Conservation (phyloP, 75 land plant species). For the Pseudotsuga menziesii region DNA sequence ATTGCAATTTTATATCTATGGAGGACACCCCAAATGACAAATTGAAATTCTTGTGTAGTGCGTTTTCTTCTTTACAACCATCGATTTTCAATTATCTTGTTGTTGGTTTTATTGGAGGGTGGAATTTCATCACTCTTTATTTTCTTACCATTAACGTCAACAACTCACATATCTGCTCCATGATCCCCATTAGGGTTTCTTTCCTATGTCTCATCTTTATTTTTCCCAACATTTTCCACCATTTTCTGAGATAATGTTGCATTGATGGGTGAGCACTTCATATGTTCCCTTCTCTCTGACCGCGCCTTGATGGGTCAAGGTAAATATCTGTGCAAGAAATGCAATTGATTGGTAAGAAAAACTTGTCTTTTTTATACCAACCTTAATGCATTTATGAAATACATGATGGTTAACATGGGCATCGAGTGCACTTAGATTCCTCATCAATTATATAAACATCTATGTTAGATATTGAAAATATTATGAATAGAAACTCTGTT, state of each 20-base stretch:
- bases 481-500: slow-evolving; percentile 98
- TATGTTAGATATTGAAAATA: slow-evolving; percentile 63
- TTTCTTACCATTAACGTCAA: no score
- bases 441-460: slow-evolving; percentile 93
- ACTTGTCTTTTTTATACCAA: slow-evolving; percentile 76
- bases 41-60: no score
- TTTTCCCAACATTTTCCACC: slow-evolving; percentile 97
- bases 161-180: not conserved
- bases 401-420: slow-evolving; percentile 91
- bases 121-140: no score
- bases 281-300: slow-evolving; percentile 92
- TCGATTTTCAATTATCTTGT: no score
- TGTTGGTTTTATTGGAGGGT: no score
- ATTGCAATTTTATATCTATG: no score
- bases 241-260: slow-evolving; percentile 71
- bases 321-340: slow-evolving; percentile 86
- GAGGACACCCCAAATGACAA: no score
- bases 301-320: slow-evolving; percentile 73
- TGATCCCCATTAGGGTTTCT: slow-evolving; percentile 1
- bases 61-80: no score
- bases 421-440: slow-evolving; percentile 92
- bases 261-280: slow-evolving; percentile 59
- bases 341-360: slow-evolving; percentile 92
- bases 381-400: slow-evolving; percentile 81
- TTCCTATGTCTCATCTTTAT: slow-evolving; percentile 63